Base-by-base conservation (phyloP, 2,329 filamentous ascomycete genomes). In the Cercospora nicotianae region DNA sequence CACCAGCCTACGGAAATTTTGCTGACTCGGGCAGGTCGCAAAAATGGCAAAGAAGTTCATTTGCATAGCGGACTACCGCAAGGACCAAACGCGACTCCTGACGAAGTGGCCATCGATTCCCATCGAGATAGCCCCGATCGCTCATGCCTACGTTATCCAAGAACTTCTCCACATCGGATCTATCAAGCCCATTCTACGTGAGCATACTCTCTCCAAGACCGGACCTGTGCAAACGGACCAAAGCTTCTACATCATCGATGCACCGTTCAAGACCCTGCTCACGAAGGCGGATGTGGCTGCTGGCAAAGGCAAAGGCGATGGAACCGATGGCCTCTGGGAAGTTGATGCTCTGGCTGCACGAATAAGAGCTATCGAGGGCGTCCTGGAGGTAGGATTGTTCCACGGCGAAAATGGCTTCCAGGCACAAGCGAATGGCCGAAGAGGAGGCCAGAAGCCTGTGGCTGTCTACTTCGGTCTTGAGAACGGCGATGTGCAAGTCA, bases 401-500 rank as follows among this genome's bases (percentile, higher is more conserved):
- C 87, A 89, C 51, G 94, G 94, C 3, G 78, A 89, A 75, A 94
- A 94, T 68, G 94, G 94, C 0, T 83, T 87, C 16, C 85, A 96
- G 78, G 87, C 88, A 36, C 77, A 80, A 68, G 87, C 86, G 51
- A 83, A 85, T 64, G 83, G 85, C 67, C 83, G 85, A 64, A 81
- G 88, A 59, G 90, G 91, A 59, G 93, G 92, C 0, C 93, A 97
- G 82, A 96, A 94, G 82, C 95, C 95, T 0, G 86, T 97, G 12
- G 93, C 93, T 30, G 94, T 93, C 26, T 99, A 98, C 82, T 99
- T 98, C 81, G 95, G 95, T 39, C 91, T 95, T 88, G 87, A 90
- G 55, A 91, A 84, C 69, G 83, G 83, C 10, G 80, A 77, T 65
- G 81, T 84, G 12, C 72, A 79, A 68, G 76, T 81, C 48, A 69